Evolutionary conservation across 768 basidiomycete genomes (phyloP).

Genomic region (Phylloporus sp.): DNA sequence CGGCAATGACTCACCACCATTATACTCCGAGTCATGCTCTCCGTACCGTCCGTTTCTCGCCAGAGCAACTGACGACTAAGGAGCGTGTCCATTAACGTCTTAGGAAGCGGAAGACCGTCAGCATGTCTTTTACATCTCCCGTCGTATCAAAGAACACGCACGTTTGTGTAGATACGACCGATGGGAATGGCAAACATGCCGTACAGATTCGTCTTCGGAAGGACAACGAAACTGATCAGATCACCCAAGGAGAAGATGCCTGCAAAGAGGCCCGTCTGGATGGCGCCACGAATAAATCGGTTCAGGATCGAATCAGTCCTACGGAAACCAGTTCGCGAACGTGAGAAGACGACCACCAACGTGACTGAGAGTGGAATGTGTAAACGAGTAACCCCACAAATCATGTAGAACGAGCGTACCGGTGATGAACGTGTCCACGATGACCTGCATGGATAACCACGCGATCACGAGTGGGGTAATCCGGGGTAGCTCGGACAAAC

Average conservation of each 20-base stretch:
- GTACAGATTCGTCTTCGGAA: slow-evolving; percentile 31
- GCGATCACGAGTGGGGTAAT: slow-evolving; percentile 41
- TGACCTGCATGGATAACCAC: slow-evolving; percentile 44
- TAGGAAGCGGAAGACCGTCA: too few relatives aligned
- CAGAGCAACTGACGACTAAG: slow-evolving; percentile 5
- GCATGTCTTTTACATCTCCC: too few relatives aligned
- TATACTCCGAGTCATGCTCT: neutral
- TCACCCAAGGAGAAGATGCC: neutral
- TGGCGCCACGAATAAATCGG: neutral
- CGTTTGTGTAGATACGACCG: slow-evolving; percentile 42
- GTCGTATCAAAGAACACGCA: neutral
- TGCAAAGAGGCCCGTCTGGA: neutral
- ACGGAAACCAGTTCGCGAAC: neutral
- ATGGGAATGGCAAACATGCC: slow-evolving; percentile 28
- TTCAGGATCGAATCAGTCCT: neutral
- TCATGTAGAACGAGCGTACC: neutral
- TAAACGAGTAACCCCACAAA: neutral
- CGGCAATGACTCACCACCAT: neutral
- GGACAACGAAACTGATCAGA: slow-evolving; percentile 19
- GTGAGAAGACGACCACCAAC: neutral
- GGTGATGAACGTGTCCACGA: slow-evolving; percentile 34
- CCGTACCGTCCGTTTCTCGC: neutral
- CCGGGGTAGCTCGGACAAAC: slow-evolving; percentile 38
- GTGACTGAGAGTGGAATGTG: neutral
- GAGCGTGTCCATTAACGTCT: slow-evolving; percentile 10